These are phyloP conservation scores for Actinomortierella wolfii DNA, from an alignment of 371 early-diverging fungal genomes.

Conservation along the genomic window DNA sequence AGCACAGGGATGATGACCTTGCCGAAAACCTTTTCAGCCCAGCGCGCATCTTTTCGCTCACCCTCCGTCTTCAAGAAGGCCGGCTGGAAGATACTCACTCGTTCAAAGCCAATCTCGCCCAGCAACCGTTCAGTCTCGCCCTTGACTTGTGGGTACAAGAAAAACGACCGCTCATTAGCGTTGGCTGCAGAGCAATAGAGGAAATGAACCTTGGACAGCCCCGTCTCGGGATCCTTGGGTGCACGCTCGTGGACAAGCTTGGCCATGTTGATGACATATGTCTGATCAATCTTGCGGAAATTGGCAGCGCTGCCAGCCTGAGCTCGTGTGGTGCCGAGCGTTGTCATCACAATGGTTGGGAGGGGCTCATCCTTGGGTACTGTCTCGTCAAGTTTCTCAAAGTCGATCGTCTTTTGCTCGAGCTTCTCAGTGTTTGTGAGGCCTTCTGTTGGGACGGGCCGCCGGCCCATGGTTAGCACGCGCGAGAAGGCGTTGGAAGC, in stretches of 20 bases:
- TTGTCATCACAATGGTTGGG: slow-evolving; percentile 63
- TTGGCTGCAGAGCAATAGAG: slow-evolving; percentile 65
- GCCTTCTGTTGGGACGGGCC: neutral
- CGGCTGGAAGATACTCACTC: slow-evolving; percentile 69
- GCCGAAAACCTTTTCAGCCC: slow-evolving; percentile 11
- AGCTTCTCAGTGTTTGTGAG: slow-evolving; percentile 20
- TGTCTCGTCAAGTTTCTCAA: slow-evolving; percentile 48
- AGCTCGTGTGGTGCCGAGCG: slow-evolving; percentile 72
- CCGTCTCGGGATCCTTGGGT: slow-evolving; percentile 37
- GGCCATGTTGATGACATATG: slow-evolving; percentile 70
- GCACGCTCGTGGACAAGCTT: slow-evolving; percentile 67
- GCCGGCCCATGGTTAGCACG: slow-evolving; percentile 68
- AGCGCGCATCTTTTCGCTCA: slow-evolving; percentile 8
- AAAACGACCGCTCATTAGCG: slow-evolving; percentile 61
- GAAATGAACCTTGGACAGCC: slow-evolving; percentile 60
- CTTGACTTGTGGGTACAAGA: slow-evolving; percentile 75
- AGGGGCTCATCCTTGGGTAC: slow-evolving; percentile 18
- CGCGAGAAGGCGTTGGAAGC: slow-evolving; percentile 59
- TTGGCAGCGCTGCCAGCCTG: slow-evolving; percentile 68
- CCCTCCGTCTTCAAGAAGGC: slow-evolving; percentile 58
- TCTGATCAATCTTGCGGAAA: slow-evolving; percentile 77
- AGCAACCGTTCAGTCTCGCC: slow-evolving; percentile 76
- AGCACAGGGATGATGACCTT: slow-evolving; percentile 16
- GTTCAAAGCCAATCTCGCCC: slow-evolving; percentile 62
- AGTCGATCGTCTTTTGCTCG: slow-evolving; percentile 54